Conservation (phyloP, 768 basidiomycete species). For the Tulasnella calospora region DNA sequence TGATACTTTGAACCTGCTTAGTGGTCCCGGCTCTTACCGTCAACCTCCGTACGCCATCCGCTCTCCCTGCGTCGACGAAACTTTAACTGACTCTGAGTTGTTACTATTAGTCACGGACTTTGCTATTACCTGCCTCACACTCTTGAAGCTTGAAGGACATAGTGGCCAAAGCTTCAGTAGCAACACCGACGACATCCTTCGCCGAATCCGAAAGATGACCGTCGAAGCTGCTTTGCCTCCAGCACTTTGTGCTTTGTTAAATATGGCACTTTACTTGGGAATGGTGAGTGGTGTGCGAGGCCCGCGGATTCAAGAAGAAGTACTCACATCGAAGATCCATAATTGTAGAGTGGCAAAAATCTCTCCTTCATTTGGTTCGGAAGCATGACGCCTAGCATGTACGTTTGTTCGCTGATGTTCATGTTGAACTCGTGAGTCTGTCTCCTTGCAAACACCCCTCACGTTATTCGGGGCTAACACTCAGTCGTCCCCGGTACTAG, state of each 20-base stretch:
- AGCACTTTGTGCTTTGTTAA: constrained; percentile 2
- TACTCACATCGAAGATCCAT: background rate
- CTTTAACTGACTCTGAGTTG: background rate
- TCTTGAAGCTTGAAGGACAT: constrained; percentile 1
- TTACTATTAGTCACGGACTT: background rate
- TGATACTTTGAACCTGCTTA: background rate
- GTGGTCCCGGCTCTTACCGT: constrained; percentile 6
- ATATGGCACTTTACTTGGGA: background rate
- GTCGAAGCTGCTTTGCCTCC: constrained; percentile 14
- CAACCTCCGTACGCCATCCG: background rate
- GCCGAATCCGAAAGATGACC: background rate
- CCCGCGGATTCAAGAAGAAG: background rate
- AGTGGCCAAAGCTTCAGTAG: background rate
- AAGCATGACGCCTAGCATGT: constrained; percentile 6
- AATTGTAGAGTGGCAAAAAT: background rate
- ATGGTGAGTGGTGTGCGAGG: background rate
- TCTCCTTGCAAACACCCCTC: background rate
- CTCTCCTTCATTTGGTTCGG: background rate
- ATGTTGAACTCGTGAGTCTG: constrained; percentile 13
- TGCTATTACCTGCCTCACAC: background rate
- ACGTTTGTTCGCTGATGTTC: constrained; percentile 6
- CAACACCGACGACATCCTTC: constrained; percentile 1
- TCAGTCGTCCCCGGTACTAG: background rate
- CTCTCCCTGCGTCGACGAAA: too few relatives aligned
- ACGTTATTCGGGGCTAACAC: background rate